A percentile compares a stretch with the other conserved stretches of the same genome.
Evolutionary conservation across 2,329 filamentous ascomycete genomes (phyloP).

Genomic region (Trichoderma breve): DNA sequence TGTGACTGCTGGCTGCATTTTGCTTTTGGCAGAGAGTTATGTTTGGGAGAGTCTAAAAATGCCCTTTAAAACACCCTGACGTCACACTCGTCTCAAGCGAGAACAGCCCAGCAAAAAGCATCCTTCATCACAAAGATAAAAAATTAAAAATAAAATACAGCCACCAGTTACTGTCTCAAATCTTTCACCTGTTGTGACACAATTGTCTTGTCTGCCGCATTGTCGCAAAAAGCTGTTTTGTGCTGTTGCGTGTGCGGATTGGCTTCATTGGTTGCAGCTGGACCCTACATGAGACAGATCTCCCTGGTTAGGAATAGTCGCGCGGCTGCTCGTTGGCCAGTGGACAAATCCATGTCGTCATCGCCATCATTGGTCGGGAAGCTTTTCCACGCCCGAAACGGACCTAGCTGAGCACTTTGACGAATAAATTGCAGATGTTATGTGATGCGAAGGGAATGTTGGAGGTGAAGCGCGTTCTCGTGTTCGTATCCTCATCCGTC

Average conservation of each 20-base stretch:
- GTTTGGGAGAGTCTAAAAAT: not conserved
- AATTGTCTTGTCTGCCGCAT: not conserved
- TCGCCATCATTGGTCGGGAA: not conserved
- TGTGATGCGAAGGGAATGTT: not conserved
- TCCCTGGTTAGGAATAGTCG: not conserved
- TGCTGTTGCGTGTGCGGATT: not conserved
- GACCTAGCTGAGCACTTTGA: not conserved
- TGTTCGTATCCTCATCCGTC: not conserved
- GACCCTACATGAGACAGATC: not conserved
- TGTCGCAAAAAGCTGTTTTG: not conserved
- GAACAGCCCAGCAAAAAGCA: not conserved
- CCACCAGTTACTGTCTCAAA: not conserved
- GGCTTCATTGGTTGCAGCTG: not conserved
- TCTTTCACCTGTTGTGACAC: not conserved
- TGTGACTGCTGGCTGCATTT: not conserved
- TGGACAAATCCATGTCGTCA: conserved; percentile 20
- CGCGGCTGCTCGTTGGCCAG: conserved; percentile 5
- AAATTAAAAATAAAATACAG: not conserved
- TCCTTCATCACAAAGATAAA: not conserved
- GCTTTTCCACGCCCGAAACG: not conserved
- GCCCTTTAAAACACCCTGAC: not conserved
- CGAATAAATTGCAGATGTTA: not conserved
- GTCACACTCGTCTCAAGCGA: not conserved
- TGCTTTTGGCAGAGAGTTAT: not conserved
- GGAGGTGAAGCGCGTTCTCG: not conserved